A percentile compares a stretch with the other conserved stretches of the same genome.
phyloP scores from a whole-genome alignment of 2,329 filamentous ascomycete genomes.

The Periconia sp. region DNA sequence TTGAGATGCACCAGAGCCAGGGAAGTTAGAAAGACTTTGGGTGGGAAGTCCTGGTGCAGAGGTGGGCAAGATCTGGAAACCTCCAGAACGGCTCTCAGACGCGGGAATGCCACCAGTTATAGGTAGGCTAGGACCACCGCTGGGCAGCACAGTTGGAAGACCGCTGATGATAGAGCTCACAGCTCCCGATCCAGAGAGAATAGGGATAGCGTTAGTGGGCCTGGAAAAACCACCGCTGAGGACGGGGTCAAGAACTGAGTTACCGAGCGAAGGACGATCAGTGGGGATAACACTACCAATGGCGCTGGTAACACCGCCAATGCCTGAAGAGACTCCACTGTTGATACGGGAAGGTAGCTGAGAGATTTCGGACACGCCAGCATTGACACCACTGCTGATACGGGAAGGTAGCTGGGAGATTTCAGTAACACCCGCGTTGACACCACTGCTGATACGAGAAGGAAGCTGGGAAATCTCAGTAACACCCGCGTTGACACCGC shows the following conservation, averaged over 20 bases:
- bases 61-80: background rate
- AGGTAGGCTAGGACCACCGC: background rate
- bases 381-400: constrained; percentile 3
- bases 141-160: background rate
- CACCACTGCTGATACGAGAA: constrained; percentile 2
- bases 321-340: constrained; percentile 2
- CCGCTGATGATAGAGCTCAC: background rate
- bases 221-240: too few relatives aligned
- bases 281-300: background rate
- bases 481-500: constrained; percentile 1
- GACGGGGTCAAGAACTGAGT: constrained; percentile 2
- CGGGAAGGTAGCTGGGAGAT: constrained; percentile 1
- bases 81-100: background rate
- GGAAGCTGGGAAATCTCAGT: constrained; percentile 1
- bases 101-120: background rate
- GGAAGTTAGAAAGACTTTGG: background rate
- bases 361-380: constrained; percentile 1
- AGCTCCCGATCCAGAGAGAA: background rate
- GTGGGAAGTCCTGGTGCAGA: background rate
- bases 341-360: constrained; percentile 5
- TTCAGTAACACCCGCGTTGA: constrained; percentile 1
- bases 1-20: background rate
- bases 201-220: too few relatives aligned
- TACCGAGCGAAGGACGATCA: background rate
- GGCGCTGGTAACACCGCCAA: background rate